Base-by-base conservation (phyloP, 441 rosid genomes). In the Mallotus japonicus region DNA sequence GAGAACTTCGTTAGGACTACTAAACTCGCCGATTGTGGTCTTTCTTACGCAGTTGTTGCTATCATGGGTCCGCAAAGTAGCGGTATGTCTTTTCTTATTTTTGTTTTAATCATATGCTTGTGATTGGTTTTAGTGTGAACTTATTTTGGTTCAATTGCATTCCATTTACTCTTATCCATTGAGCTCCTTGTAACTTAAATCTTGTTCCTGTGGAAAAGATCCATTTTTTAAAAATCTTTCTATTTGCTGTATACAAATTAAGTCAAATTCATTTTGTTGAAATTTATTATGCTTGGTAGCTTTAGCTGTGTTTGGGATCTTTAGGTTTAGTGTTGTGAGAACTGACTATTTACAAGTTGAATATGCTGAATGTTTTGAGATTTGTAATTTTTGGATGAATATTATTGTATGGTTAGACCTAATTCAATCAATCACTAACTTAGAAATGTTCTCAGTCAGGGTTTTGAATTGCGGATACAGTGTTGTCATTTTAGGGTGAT, bases 11-110 rank as follows among this genome's bases (percentile, higher is more conserved):
- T 87, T 63, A 81, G 68, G 56, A 76, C 83, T 46, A 84, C 90
- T 15, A 85, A 83, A 67, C 85, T 94, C 22, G 75, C 79, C 67
- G 77, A 86, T 28, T 86, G 93, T 44, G 97, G 99, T 34, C 94
- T 92, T 69, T 94, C 99, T 42, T 94, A 94, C 53, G 92, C 97
- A 0, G 95, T 94, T 37, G 99, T 92, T 60, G 93, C 99, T 14
- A 83, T 92, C 90, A 89, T 94, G 97, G 97, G 99, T 64, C 97
- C 99, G 15, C 97, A 95, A 47, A 95, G 98, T 77, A 95, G 99
- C 67, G 97, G 97, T 95, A 81, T 62, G 81, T 69, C 1, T 65
- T n/a, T 49, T 28, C 8, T 34, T 69, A 4, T n/a, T 8, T 22
- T 62, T 22, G 24, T 34, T 61, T 34, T 44, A 5, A 3, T 44